These are phyloP conservation scores for Persicaria maculosa DNA, from an alignment of 148 eudicot species.

Conservation along the genomic window DNA sequence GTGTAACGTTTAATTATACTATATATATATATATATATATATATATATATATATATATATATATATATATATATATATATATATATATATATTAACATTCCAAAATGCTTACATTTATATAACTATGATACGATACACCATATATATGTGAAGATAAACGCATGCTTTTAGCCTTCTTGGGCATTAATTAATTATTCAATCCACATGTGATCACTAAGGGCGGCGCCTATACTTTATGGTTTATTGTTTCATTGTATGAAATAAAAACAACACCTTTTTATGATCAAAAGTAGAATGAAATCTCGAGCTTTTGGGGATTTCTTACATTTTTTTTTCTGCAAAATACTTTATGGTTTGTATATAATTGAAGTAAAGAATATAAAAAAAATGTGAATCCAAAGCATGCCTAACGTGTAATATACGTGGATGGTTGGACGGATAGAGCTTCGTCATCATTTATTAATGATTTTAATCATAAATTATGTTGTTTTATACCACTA, in stretches of 20 bases:
- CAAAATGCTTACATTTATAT: too few species aligned
- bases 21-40: neutral
- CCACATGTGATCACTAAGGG: conserved; percentile 14
- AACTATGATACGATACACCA: neutral
- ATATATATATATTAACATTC: neutral
- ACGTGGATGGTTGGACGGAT: neutral
- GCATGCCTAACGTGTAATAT: neutral
- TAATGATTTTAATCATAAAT: too few species aligned
- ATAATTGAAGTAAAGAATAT: too few species aligned
- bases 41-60: too few species aligned
- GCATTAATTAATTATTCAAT: neutral
- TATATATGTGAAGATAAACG: neutral
- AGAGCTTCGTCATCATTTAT: too few species aligned
- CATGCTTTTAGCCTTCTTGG: conserved; percentile 2
- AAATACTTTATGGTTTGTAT: neutral
- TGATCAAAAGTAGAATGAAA: neutral
- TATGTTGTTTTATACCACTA: too few species aligned
- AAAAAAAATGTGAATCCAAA: neutral
- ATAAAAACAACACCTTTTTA: neutral
- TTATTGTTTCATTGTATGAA: neutral
- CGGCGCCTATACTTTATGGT: conserved; percentile 1
- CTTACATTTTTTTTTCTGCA: neutral
- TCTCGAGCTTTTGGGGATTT: neutral
- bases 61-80: neutral
- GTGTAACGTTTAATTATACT: neutral